Evolutionary conservation across 768 basidiomycete genomes (phyloP).

Genomic region (Albatrellus ellisii): DNA sequence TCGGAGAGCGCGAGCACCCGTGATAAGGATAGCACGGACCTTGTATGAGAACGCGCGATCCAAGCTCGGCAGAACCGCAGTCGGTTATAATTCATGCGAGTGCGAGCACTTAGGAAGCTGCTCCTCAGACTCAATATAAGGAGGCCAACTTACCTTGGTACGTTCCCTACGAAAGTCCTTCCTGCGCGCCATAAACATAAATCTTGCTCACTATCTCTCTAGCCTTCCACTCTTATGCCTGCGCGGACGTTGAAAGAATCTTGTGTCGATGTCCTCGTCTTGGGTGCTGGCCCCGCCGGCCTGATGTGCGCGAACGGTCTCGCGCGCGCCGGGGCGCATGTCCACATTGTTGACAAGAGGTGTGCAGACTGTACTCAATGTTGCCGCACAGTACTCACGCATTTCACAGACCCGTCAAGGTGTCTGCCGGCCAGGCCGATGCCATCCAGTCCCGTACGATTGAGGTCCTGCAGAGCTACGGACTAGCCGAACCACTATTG

Average conservation of each 20-base stretch:
- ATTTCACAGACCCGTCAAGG: slow-evolving; percentile 20
- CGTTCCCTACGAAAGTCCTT: too few species aligned
- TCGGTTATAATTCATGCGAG: too few species aligned
- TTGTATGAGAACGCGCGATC: too few species aligned
- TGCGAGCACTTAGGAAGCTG: too few species aligned
- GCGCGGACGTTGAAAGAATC: slow-evolving; percentile 18
- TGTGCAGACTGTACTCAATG: slow-evolving; percentile 7
- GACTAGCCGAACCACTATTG: slow-evolving; percentile 50
- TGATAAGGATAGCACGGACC: too few species aligned
- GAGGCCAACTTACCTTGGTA: too few species aligned
- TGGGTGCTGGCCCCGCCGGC: slow-evolving; percentile 49
- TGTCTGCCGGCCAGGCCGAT: slow-evolving; percentile 40
- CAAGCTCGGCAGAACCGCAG: too few species aligned
- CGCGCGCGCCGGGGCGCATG: slow-evolving; percentile 39
- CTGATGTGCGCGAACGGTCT: slow-evolving; percentile 61
- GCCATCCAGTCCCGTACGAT: slow-evolving; percentile 42
- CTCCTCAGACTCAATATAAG: too few species aligned
- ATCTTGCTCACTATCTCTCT: too few species aligned
- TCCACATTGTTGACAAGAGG: slow-evolving; percentile 50
- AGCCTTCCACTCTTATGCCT: too few species aligned
- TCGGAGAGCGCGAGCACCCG: too few species aligned
- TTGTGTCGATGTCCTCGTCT: slow-evolving; percentile 44
- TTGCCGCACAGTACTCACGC: background rate
- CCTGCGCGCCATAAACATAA: too few species aligned
- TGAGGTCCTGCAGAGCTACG: slow-evolving; percentile 56